Base-by-base conservation (phyloP, 2,329 filamentous ascomycete genomes). In the Tolypocladium ophioglossoides region DNA sequence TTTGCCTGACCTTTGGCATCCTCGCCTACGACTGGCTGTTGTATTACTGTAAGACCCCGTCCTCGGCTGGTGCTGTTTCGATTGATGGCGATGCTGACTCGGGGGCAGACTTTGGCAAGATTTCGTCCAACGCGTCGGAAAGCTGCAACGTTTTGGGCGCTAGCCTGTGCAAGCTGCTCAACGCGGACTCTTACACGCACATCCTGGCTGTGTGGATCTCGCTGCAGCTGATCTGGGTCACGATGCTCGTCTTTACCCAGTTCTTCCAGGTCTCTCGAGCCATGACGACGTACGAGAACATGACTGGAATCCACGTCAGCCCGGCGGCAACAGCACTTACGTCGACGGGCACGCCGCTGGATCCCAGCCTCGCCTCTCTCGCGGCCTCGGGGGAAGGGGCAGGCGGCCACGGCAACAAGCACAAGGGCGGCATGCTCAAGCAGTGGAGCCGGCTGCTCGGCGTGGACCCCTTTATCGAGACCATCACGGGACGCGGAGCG, bases 191-290 rank as follows among this genome's bases (percentile, higher is more conserved):
- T 0, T 96, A 92, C 68, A 92, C 89, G 1, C 79, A 96, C 30
- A 75, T 95, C 12, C 77, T 96, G 22, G 81, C 82, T 14, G 72
- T 89, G 32, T 99, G 94, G 94, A 80, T 81, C 8, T 79, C 81
- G 2, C 75, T 96, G 46, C 95, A 99, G 70, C 79, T 96, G 35
- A 86, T 89, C 22, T 99, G 94, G 94, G 89, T 97, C 3, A 85
- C 87, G n/a, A 97, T 99, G 91, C 84, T 99, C 37, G 79, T 96
- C 56, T 87, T 91, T 59, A 95, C 97, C 6, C 95, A 99, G 68
- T 84, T 96, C 52, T 79, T 96, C 51, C 94, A 99, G 67, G 86
- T 99, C 52, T 87, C 91, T 0, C 85, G 91, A 57, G 95, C 91
- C 55, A 86, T 95, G 76, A 99, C 94, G 1, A 99, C 94, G 0